Percentiles rank a stretch among this genome's conserved stretches.
phyloP scores from a whole-genome alignment of 306 rosid genomes.

The Glycine latifolia region DNA sequence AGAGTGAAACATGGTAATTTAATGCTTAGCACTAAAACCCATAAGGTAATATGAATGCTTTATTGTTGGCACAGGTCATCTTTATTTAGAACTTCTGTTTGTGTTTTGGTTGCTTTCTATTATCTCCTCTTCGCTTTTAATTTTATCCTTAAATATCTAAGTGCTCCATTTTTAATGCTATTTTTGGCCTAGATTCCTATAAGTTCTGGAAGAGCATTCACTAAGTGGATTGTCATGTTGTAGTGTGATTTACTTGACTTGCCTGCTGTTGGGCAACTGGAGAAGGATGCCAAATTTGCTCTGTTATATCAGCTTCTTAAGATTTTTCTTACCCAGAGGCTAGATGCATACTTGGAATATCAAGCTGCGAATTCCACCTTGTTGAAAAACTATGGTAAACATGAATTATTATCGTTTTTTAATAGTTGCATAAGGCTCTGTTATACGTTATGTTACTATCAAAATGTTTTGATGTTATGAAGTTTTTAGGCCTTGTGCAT shows the following conservation, averaged over 20 bases:
- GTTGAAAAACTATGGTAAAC: conserved; percentile 73
- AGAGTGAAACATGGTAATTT: conserved; percentile 10
- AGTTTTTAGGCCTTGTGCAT: conserved; percentile 76
- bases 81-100: conserved; percentile 18
- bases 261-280: conserved; percentile 89
- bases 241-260: conserved; percentile 89
- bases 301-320: conserved; percentile 80
- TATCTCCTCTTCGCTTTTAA: background rate
- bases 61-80: conserved; percentile 7
- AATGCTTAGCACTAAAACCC: background rate
- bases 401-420: conserved; percentile 11
- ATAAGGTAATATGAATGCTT: conserved; percentile 2
- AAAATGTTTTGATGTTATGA: conserved; percentile 12
- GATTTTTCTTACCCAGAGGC: conserved; percentile 83
- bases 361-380: conserved; percentile 77
- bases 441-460: background rate
- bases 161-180: background rate
- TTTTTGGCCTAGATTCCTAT: conserved; percentile 9
- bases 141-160: background rate
- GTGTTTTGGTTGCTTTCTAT: conserved; percentile 5
- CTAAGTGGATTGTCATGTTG: conserved; percentile 43
- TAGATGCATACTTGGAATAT: conserved; percentile 83
- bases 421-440: background rate
- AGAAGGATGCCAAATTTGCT: conserved; percentile 86
- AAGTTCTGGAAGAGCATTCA: conserved; percentile 29